Conservation (phyloP, 1,139 yeast species). For the Pichia sp. region DNA sequence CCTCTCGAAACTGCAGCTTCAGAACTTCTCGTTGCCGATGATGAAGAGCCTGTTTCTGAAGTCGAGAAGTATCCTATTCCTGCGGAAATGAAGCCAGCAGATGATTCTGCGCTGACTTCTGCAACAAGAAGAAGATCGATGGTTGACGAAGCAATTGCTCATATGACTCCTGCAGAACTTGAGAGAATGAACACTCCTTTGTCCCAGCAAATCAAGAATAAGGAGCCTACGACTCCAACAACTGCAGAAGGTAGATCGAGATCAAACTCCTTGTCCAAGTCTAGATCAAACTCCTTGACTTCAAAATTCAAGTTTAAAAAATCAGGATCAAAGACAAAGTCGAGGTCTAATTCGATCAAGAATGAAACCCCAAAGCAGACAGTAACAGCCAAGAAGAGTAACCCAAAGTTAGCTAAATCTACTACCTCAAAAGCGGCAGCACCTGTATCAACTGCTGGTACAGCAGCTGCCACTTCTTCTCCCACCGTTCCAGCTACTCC, state of each 20-base stretch:
- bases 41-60: slow-evolving; percentile 2
- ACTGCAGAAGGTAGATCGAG: slow-evolving; percentile 6
- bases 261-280: slow-evolving; percentile 12
- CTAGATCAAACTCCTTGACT: slow-evolving; percentile 25
- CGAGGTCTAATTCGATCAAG: slow-evolving; percentile 19
- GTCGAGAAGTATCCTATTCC: not conserved
- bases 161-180: slow-evolving; percentile 27
- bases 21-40: not conserved
- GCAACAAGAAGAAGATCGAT: slow-evolving; percentile 27
- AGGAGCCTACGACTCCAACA: slow-evolving; percentile 18
- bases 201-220: slow-evolving; percentile 22
- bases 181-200: slow-evolving; percentile 29
- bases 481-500: slow-evolving; percentile 9
- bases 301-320: slow-evolving; percentile 14
- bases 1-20: not conserved
- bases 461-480: not conserved
- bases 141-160: slow-evolving; percentile 31
- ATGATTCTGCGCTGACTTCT: slow-evolving; percentile 3
- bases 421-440: slow-evolving; percentile 5
- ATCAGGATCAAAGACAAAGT: slow-evolving; percentile 1
- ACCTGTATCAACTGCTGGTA: not conserved
- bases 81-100: slow-evolving; percentile 3
- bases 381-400: not conserved
- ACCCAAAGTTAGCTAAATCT: not conserved
- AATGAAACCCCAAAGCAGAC: slow-evolving; percentile 4